Base-by-base conservation (phyloP, 805 yeast genomes). In the Metschnikowia anglica region DNA sequence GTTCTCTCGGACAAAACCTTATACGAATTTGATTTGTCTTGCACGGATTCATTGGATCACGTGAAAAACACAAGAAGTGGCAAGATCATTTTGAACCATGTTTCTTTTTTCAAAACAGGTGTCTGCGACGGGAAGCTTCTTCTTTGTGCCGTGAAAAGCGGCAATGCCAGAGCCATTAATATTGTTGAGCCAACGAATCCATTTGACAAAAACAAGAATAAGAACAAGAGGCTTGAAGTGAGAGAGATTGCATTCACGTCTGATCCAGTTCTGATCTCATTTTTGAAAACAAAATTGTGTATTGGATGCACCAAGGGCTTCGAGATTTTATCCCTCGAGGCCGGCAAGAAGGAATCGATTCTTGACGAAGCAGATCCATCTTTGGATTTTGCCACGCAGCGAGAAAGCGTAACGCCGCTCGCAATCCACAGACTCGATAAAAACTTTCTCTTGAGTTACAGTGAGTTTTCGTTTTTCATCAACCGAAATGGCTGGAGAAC, bases 301-400 rank as follows among this genome's bases (percentile, higher is more conserved):
- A 85, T 93, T 51, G 99, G 99, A 19, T 93, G 99, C 58, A 83
- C 96, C 21, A 88, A 85, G 61, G 99, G 99, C 0, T 93, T 93
- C 70, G 98, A 93, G 67, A 88, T 93, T 57, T 89, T 93, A 27
- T 85, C 95, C 13, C 72, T 90, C 32, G 86, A 85, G 47, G 87
- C 85, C 40, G 84, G 87, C 46, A 86, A 82, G 46, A 88, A 86
- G 64, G 97, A 93, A 65, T 81, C 93, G 8, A 76, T 93, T 39
- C 72, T 93, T 55, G 98, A 93, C 66, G 97, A 96, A n/a, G 99
- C 98, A 0, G 99, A 93, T 59, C 95, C 98, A 0, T 88, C 97
- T 15, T 73, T 93, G 41, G 99, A 93, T 58, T 93, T 93, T 70
- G 97, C 93, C 11, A 87, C 81, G 44, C 86, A 80, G 47, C 73